Evolutionary conservation across 352 stramenopile genomes (phyloP).

Genomic region (Phytophthora litchii): DNA sequence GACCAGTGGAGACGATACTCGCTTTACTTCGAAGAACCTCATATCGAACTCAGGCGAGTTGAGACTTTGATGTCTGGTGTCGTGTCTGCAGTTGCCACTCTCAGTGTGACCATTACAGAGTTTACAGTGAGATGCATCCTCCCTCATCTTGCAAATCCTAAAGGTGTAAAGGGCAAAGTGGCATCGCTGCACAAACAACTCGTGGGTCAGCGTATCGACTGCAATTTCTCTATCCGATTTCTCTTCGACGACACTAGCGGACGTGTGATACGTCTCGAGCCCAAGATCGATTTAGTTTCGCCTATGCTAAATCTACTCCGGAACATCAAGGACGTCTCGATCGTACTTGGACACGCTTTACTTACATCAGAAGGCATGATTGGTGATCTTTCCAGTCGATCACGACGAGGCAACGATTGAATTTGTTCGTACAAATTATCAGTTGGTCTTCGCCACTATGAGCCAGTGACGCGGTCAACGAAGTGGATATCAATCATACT

Average conservation of each 20-base stretch:
- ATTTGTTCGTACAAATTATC: background rate
- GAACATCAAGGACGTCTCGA: slow-evolving; percentile 8
- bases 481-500: too few species aligned
- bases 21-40: slow-evolving; percentile 19
- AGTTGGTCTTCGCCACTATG: too few species aligned
- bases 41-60: slow-evolving; percentile 17
- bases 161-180: too few species aligned
- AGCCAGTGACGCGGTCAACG: too few species aligned
- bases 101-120: too few species aligned
- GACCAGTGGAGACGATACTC: slow-evolving; percentile 29
- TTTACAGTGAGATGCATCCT: too few species aligned
- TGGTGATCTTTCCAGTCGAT: slow-evolving; percentile 1
- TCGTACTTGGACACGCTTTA: slow-evolving; percentile 5
- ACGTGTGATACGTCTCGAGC: slow-evolving; percentile 12
- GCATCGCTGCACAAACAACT: slow-evolving; percentile 7
- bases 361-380: slow-evolving; percentile 9
- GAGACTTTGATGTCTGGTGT: slow-evolving; percentile 9
- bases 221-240: too few species aligned
- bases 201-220: slow-evolving; percentile 13
- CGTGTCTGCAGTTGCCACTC: slow-evolving; percentile 10
- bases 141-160: too few species aligned
- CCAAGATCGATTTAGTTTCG: slow-evolving; percentile 13
- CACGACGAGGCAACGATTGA: background rate
- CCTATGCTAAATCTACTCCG: slow-evolving; percentile 13
- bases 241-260: slow-evolving; percentile 12